Base-by-base conservation (phyloP, 2,329 filamentous ascomycete genomes). In the Coniella vitis region DNA sequence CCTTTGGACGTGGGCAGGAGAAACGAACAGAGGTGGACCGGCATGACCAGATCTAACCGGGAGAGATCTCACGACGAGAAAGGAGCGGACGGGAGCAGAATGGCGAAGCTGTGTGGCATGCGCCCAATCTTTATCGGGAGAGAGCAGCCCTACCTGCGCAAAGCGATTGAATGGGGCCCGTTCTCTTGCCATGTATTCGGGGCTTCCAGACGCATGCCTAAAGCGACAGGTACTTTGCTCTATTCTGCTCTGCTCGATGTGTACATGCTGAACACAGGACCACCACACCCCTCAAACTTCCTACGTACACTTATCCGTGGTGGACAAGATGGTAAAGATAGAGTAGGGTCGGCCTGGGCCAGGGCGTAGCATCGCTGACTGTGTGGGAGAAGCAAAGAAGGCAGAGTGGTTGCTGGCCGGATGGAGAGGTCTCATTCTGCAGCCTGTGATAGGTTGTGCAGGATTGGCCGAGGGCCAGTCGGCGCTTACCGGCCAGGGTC, bases 401-500 rank as follows among this genome's bases (percentile, higher is more conserved):
- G 58, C 59, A 56, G 45, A 41, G 56, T 55, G 50, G 58, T 63
- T 20, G 38, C 45, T 40, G 45, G 45, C 20, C 54, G 25, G 58
- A 62, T 56, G 62, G 60, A 59, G 58, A 63, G 59, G 61, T 61
- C 62, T 64, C 59, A 61, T 55, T 47, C 52, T 54, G 56, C 51
- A 55, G 36, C 49, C 59, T 61, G 57, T 73, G 70, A 74, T 74
- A 71, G 70, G 71, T 64, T 63, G 62, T 52, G 57, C 55, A 48
- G 57, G 57, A 52, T 58, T 57, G 58, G 58, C 59, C 60, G 61
- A 62, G 61, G 63, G 58, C 70, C 70, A 72, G 66, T 71, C 64
- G 70, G 70, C 70, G 70, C 70, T 71, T 73, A 71, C 63, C 60
- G 64, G 64, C 60, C 66, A 58, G 60, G 68, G 68, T 65, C 62